A percentile compares a stretch with the other conserved stretches of the same genome.
phyloP scores from a whole-genome alignment of 192 early-diverging fungal genomes.

The Coemansia sp. region DNA sequence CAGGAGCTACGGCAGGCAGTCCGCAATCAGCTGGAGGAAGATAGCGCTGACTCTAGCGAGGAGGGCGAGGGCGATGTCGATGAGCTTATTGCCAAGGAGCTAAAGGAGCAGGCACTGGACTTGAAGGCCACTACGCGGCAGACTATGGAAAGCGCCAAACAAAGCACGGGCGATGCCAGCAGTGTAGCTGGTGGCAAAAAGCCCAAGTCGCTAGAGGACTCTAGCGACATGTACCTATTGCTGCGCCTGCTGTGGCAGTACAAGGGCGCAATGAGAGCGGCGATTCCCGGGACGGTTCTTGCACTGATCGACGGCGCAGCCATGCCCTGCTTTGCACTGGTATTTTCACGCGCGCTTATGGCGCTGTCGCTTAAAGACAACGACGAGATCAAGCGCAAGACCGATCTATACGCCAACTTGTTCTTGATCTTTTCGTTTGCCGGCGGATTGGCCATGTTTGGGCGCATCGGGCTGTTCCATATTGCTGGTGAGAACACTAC shows the following conservation, averaged over 20 bases:
- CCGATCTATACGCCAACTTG: conserved; percentile 37
- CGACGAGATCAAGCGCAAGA: conserved; percentile 28
- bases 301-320: conserved; percentile 61
- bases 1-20: conserved; percentile 79
- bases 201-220: conserved; percentile 18
- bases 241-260: conserved; percentile 28
- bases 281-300: conserved; percentile 31
- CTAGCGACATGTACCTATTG: conserved; percentile 35
- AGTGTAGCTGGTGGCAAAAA: conserved; percentile 7
- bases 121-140: conserved; percentile 37
- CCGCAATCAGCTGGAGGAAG: conserved; percentile 22
- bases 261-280: conserved; percentile 25
- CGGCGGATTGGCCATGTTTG: conserved; percentile 55
- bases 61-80: conserved; percentile 23
- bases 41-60: background rate
- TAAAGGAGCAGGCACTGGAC: conserved; percentile 40
- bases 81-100: conserved; percentile 42
- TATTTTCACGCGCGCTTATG: conserved; percentile 53
- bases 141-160: conserved; percentile 19
- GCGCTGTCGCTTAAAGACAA: conserved; percentile 24
- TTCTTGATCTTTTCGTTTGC: conserved; percentile 54
- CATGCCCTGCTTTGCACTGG: conserved; percentile 77
- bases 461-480: conserved; percentile 57
- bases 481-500: conserved; percentile 66
- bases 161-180: background rate